Conservation (phyloP, 2,329 filamentous ascomycete species). For the Claviceps paspali region DNA sequence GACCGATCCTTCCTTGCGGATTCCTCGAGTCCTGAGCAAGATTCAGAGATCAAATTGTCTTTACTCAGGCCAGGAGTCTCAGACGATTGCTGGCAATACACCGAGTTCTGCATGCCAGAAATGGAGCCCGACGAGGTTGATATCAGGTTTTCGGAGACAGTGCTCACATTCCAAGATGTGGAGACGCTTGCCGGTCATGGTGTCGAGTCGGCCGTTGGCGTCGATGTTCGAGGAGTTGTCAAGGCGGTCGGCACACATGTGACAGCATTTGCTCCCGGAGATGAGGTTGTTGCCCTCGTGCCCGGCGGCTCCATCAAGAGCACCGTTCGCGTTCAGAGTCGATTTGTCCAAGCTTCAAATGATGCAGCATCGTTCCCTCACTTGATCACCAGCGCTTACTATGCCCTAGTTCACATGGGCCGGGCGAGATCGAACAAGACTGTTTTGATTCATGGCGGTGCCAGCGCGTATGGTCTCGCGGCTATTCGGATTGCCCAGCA, state of each 20-base stretch:
- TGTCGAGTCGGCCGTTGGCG: slow-evolving; percentile 17
- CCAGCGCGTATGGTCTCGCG: slow-evolving; percentile 27
- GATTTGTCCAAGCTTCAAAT: slow-evolving; percentile 19
- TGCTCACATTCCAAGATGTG: slow-evolving; percentile 22
- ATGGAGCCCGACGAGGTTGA: slow-evolving; percentile 22
- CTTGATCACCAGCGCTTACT: slow-evolving; percentile 25
- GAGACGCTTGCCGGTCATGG: slow-evolving; percentile 20
- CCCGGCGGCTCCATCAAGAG: slow-evolving; percentile 20
- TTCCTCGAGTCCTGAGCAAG: neutral
- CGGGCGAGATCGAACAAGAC: slow-evolving; percentile 13
- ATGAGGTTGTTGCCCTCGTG: slow-evolving; percentile 27
- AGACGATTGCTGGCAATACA: slow-evolving; percentile 13
- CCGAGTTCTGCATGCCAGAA: slow-evolving; percentile 6
- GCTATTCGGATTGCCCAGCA: slow-evolving; percentile 25
- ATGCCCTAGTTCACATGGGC: slow-evolving; percentile 23
- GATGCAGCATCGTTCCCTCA: slow-evolving; percentile 19
- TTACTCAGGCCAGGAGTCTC: slow-evolving; percentile 14
- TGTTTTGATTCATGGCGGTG: slow-evolving; percentile 29
- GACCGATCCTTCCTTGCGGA: slow-evolving; percentile 10
- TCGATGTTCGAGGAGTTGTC: slow-evolving; percentile 27
- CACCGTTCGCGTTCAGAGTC: slow-evolving; percentile 17
- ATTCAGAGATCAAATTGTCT: slow-evolving; percentile 10
- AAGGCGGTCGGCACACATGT: slow-evolving; percentile 19
- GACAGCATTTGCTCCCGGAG: slow-evolving; percentile 17
- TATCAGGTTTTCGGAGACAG: slow-evolving; percentile 22